Evolutionary conservation across 768 basidiomycete genomes (phyloP), one percentile per base, ranked within the genome.

Genomic region (Macrocybe gigantea): DNA sequence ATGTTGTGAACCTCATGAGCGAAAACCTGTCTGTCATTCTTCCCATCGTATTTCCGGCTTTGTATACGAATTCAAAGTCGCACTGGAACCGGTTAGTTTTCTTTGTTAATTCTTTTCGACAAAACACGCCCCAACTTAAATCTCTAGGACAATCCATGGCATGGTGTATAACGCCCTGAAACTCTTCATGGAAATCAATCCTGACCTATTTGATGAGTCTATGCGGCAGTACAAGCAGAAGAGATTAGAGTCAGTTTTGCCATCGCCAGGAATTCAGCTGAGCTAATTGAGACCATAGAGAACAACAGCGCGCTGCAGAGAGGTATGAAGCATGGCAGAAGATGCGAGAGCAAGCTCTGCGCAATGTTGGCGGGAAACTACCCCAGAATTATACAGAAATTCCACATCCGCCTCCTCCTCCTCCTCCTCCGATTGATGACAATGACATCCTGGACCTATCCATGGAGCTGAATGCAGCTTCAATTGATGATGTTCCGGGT

Each of bases 101-200:
- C 22, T 22, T 22, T 22, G 22, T 22, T 22, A 22, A 22, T 22
- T 22, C 22, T 22, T 22, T 22, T 22, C 22, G 22, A 1, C 22
- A 4, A 4, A 22, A 22, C 22, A 4, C 45, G 41, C 42, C 48
- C 33, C 52, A 41, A 33, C 12, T 13, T 15, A 10, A 40, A 49
- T 39, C 51, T 33, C 0, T 56, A 98, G 94, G 53, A 98, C 96
- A 41, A 99, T 98, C 58, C 96, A 99, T 56, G 92, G 92, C 53
- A 94, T 98, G 91, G 94, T 98, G 30, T 98, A 96, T 70, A 97
- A 98, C 63, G 96, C 96, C 2, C 72, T 99, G 63, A 98, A 95
- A 65, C 65, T 98, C 49, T 95, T 97, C 71, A 98, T 98, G 94
- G 96, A 99, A 66, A 92, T 98, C 63, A 98, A 97, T 61, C 89